Evolutionary conservation across 495 filamentous ascomycete species (phyloP), one percentile per base, ranked within the genome.

Genomic region (Neurospora terricola): DNA sequence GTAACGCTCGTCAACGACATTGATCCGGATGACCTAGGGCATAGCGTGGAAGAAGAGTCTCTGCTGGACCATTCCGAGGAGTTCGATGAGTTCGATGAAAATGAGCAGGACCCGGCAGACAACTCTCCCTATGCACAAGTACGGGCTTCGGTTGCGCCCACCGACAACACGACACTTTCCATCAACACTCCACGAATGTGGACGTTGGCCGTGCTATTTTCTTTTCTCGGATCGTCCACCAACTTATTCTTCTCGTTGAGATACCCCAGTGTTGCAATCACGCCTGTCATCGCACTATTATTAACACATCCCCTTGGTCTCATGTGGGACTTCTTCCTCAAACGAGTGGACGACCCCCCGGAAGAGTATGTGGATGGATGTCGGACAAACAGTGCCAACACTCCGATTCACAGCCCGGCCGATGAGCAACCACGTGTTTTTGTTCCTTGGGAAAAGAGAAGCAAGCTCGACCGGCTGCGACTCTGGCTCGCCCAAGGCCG

Each of bases 141-240:
- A 5, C 88, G 93, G 71, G 93, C 93, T 36, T 92, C 91, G 0
- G 92, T 95, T 10, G 84, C 90, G 9, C 88, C 92, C 5, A 89
- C 86, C 16, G 93, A 96, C 78, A 88, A 96, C 77, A 87, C 85
- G 27, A 83, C 86, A 18, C 83, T 93, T 18, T 94, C 92, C 6
- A 93, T 95, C 70, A 95, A 92, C 80, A 96, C 93, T 3, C 89
- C 93, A 21, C 91, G 93, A 42, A 97, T 96, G 93, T 96, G 93
- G 93, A 79, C 86, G 2, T 77, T 96, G 21, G 93, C 92, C 27
- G 84, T 92, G 8, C 76, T 96, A 14, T 97, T 95, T 78, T 90
- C 93, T 10, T 82, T 96, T 38, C 83, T 94, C 27, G 93, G 93
- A 69, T 93, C 92, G 42, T 90, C 91, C 3, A 93, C 92, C 45